A percentile compares a stretch with the other conserved stretches of the same genome.
phyloP scores from a whole-genome alignment of 2,329 filamentous ascomycete species.

The Exophiala aquamarina region DNA sequence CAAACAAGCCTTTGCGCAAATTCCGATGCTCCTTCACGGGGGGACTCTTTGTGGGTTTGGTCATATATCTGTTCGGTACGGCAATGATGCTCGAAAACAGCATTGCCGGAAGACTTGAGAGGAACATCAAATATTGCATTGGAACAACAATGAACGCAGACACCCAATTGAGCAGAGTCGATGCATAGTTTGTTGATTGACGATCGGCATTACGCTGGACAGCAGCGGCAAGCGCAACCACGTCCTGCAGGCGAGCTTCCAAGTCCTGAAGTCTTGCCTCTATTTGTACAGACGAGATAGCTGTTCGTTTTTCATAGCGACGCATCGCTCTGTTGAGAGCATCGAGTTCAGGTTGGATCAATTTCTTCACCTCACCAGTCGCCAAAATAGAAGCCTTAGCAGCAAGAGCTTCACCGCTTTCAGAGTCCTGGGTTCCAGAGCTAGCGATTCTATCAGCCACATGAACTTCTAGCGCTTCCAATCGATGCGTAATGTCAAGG shows the following conservation, averaged over 20 bases:
- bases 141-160: constrained; percentile 39
- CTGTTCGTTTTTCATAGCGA: constrained; percentile 86
- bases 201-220: constrained; percentile 45
- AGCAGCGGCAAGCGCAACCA: constrained; percentile 75
- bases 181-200: constrained; percentile 29
- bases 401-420: constrained; percentile 43
- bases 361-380: constrained; percentile 59
- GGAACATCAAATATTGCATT: constrained; percentile 32
- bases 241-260: constrained; percentile 71
- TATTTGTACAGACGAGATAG: constrained; percentile 71
- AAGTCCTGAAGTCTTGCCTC: constrained; percentile 73
- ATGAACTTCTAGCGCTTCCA: constrained; percentile 69
- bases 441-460: constrained; percentile 40
- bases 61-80: constrained; percentile 13
- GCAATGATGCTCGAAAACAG: constrained; percentile 17
- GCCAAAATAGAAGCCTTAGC: constrained; percentile 35
- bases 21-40: constrained; percentile 10
- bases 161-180: constrained; percentile 37
- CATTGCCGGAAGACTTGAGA: constrained; percentile 35
- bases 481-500: constrained; percentile 60
- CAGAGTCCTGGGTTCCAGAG: constrained; percentile 27
- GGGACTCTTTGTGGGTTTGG: constrained; percentile 5
- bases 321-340: constrained; percentile 84
- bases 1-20: constrained; percentile 4
- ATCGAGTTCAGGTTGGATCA: constrained; percentile 78